Evolutionary conservation across 768 basidiomycete species (phyloP).

Genomic region (Agaricus subrufescens): DNA sequence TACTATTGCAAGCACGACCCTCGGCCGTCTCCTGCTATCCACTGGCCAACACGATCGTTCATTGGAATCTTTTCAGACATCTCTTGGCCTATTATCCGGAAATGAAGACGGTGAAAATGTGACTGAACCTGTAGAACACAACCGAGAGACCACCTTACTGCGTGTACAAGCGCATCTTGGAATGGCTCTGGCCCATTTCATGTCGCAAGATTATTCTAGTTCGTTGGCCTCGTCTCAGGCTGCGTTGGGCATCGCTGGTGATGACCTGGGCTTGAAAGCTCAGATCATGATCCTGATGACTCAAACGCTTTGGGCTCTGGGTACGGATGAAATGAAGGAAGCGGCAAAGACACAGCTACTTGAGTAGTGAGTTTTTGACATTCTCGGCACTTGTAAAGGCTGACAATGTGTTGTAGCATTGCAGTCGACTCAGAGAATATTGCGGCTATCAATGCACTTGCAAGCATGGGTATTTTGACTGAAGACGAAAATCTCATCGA

Average conservation of each 20-base stretch:
- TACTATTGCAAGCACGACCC: slow-evolving; percentile 74
- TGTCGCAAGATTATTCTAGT: slow-evolving; percentile 51
- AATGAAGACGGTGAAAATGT: slow-evolving; percentile 40
- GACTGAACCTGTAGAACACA: neutral
- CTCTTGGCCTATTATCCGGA: slow-evolving; percentile 61
- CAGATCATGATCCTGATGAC: slow-evolving; percentile 78
- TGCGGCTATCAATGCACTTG: slow-evolving; percentile 75
- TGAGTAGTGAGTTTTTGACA: slow-evolving; percentile 57
- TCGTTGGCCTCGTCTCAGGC: slow-evolving; percentile 67
- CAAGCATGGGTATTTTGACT: slow-evolving; percentile 85
- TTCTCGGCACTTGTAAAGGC: neutral
- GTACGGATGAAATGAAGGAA: slow-evolving; percentile 71
- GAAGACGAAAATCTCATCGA: slow-evolving; percentile 77
- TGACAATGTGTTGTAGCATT: slow-evolving; percentile 44
- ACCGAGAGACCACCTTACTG: slow-evolving; percentile 22
- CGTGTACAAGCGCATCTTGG: slow-evolving; percentile 65
- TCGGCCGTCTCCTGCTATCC: slow-evolving; percentile 73
- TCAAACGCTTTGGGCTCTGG: slow-evolving; percentile 80
- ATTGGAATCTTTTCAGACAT: slow-evolving; percentile 66
- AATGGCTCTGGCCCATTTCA: slow-evolving; percentile 68
- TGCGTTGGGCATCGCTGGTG: slow-evolving; percentile 52
- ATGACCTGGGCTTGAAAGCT: slow-evolving; percentile 46
- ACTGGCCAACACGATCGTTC: slow-evolving; percentile 54
- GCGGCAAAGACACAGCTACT: slow-evolving; percentile 74
- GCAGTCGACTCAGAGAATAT: slow-evolving; percentile 73